Evolutionary conservation across 73 alveolate species (phyloP).

Genomic region (Paramecium bursaria): DNA sequence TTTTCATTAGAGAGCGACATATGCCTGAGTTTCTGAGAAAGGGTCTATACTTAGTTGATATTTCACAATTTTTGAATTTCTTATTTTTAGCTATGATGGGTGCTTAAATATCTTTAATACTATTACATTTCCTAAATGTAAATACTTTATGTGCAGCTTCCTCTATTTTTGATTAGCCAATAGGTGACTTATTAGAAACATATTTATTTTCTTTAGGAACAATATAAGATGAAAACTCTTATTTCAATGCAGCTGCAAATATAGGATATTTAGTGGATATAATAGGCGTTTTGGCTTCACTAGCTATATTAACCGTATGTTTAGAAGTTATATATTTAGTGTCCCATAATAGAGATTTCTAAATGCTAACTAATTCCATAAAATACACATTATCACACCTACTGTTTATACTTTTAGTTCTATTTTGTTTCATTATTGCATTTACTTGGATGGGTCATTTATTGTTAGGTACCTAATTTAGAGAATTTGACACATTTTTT

Average conservation of each 20-base stretch:
- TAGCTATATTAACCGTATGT: slow-evolving; percentile 24
- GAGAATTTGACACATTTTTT: slow-evolving; percentile 37
- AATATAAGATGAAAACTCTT: neutral
- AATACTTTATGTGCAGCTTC: slow-evolving; percentile 18
- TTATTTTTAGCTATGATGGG: slow-evolving; percentile 44
- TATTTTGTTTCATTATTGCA: slow-evolving; percentile 26
- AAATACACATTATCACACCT: slow-evolving; percentile 28
- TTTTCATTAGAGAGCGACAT: slow-evolving; percentile 47
- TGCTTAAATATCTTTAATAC: slow-evolving; percentile 35
- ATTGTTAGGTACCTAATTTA: slow-evolving; percentile 33
- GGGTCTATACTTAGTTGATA: slow-evolving; percentile 29
- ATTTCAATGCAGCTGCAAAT: neutral
- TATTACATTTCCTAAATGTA: slow-evolving; percentile 9
- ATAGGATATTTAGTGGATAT: neutral
- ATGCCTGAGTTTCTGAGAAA: slow-evolving; percentile 52
- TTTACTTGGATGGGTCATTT: slow-evolving; percentile 44
- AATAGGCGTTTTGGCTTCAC: slow-evolving; percentile 38
- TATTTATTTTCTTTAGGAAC: neutral
- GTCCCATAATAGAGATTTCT: slow-evolving; percentile 46
- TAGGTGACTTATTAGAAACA: slow-evolving; percentile 1
- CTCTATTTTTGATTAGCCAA: neutral
- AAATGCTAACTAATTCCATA: slow-evolving; percentile 33
- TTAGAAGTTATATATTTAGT: slow-evolving; percentile 47
- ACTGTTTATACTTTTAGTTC: slow-evolving; percentile 10
- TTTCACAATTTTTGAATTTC: slow-evolving; percentile 29